These are phyloP conservation scores for Emericellopsis cladophorae DNA, from an alignment of 2,329 filamentous ascomycete genomes.

Conservation along the genomic window DNA sequence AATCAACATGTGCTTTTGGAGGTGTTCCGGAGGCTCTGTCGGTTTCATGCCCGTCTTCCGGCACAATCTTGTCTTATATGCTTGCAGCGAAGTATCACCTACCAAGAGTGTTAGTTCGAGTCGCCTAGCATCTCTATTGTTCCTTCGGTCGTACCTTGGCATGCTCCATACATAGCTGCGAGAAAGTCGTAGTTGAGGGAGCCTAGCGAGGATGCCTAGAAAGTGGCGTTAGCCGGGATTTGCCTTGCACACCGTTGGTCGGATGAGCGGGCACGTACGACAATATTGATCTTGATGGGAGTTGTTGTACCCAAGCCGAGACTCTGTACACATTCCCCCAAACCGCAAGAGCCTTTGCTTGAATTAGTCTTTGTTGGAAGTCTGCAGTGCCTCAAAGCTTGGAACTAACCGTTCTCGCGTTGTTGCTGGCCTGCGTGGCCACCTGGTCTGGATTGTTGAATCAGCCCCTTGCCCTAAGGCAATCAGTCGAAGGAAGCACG, in stretches of 20 bases:
- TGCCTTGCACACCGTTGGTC: too few relatives aligned
- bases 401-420: conserved; percentile 16
- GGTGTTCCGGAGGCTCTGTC: conserved; percentile 8
- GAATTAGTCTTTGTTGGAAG: conserved; percentile 9
- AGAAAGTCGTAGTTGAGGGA: conserved; percentile 59
- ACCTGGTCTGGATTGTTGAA: conserved; percentile 18
- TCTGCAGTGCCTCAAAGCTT: not conserved
- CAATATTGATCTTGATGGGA: conserved; percentile 57
- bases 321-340: conserved; percentile 52
- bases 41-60: conserved; percentile 12
- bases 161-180: conserved; percentile 37
- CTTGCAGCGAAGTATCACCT: conserved; percentile 27
- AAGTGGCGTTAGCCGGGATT: not conserved
- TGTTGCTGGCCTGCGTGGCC: conserved; percentile 15
- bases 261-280: conserved; percentile 32
- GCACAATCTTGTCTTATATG: conserved; percentile 26
- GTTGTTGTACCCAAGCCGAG: conserved; percentile 46
- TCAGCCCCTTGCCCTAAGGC: not conserved
- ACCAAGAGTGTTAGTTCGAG: conserved; percentile 2
- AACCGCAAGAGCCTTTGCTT: conserved; percentile 54
- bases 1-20: conserved; percentile 48
- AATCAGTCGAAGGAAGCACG: not conserved
- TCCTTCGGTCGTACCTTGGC: conserved; percentile 29
- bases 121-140: too few relatives aligned
- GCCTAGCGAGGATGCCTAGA: conserved; percentile 59